Conservation (phyloP, 2,329 filamentous ascomycete genomes). For the Thielaviopsis ethacetica region DNA sequence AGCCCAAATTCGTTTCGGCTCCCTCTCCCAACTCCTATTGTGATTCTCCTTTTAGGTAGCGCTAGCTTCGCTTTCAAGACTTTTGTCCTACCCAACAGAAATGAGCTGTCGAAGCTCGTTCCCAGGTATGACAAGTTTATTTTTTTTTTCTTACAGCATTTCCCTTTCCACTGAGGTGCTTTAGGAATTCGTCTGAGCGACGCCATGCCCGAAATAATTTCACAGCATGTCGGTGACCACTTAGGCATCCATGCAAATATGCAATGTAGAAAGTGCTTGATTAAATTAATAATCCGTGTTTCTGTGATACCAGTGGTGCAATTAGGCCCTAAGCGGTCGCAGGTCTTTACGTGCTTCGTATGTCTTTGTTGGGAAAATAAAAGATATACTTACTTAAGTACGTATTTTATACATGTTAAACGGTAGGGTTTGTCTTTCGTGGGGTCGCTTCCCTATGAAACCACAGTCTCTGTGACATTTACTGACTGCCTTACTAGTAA, state of each 20-base stretch:
- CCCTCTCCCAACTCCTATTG: background rate
- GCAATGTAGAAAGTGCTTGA: background rate
- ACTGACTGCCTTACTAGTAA: no score
- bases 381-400: no score
- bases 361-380: background rate
- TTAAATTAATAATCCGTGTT: background rate
- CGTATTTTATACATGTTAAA: no score
- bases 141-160: no score
- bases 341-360: no score
- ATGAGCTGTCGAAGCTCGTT: background rate
- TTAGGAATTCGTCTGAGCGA: no score
- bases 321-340: background rate
- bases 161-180: no score
- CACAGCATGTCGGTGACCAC: background rate
- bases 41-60: background rate
- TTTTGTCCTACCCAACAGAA: background rate
- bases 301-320: background rate
- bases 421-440: no score
- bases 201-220: background rate
- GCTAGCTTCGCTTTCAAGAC: background rate
- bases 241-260: background rate
- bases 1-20: background rate
- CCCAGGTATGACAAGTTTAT: background rate
- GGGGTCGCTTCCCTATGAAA: no score
- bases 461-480: no score